Evolutionary conservation across 306 rosid genomes (phyloP).

Genomic region (Malus sylvestris): DNA sequence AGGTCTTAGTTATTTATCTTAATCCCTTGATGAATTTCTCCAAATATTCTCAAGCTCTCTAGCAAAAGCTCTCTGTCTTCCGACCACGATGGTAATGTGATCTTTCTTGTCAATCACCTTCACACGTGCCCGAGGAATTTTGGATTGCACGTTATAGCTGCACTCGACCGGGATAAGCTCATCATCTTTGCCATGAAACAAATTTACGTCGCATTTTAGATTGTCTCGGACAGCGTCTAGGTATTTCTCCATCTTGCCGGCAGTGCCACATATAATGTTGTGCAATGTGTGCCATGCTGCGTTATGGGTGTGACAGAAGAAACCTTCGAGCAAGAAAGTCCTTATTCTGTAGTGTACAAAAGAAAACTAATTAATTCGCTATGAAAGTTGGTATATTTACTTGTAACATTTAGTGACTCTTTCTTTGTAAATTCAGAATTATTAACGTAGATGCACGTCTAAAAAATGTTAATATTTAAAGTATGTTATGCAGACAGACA

Average conservation of each 20-base stretch:
- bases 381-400: background rate
- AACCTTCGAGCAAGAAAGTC: constrained; percentile 79
- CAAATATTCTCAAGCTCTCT: constrained; percentile 77
- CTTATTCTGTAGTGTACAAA: constrained; percentile 39
- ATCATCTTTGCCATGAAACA: constrained; percentile 75
- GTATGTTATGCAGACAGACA: background rate
- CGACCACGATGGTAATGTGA: constrained; percentile 84
- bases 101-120: constrained; percentile 67
- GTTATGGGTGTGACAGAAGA: constrained; percentile 88
- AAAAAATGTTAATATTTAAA: background rate
- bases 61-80: constrained; percentile 71
- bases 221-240: constrained; percentile 48
- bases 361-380: background rate
- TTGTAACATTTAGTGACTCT: background rate
- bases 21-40: constrained; percentile 33
- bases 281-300: constrained; percentile 99
- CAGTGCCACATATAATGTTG: constrained; percentile 80
- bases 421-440: background rate
- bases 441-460: background rate
- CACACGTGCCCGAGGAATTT: constrained; percentile 59
- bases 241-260: constrained; percentile 55
- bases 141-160: constrained; percentile 48
- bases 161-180: constrained; percentile 77
- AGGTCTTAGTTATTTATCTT: background rate
- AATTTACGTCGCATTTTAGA: constrained; percentile 45